Evolutionary conservation across 139 green algal genomes (phyloP), one percentile per base, ranked within the genome.

Genomic region (Tetraselmis striata): DNA sequence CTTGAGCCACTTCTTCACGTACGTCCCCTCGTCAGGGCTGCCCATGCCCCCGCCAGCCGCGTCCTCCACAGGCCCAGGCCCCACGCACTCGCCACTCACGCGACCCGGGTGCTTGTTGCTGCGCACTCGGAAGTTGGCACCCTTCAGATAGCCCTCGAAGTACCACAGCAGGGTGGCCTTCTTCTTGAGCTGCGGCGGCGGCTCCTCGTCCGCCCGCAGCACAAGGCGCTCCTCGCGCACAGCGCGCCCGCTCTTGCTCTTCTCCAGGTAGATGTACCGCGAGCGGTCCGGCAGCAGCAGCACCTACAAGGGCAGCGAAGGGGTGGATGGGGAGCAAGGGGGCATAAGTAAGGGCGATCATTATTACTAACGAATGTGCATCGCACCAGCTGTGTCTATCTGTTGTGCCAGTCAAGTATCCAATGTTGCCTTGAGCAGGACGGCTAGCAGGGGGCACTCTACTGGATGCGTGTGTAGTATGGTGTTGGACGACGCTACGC

Each of bases 1-100:
- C 23, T 31, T 76, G 24, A 83, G 75, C 78, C 83, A 86, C 74
- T 86, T 80, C 32, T 86, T 86, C 11, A 83, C 59, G 78, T 86
- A 67, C 31, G 78, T 45, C 1, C 5, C 23, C 1, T 26, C 29
- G 26, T 25, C 32, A 31, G 58, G 5, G 27, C 2, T 2, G 22
- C 31, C 22, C 78, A 28, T 1, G 1, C 24, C 74, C 5, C 18
- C 45, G 11, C 11, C 45, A 67, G 11, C 45, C 11, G 45, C 5
- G 11, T 67, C 45, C 11, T 67, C 45, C 45, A 67, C 45, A 5
- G 45, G 45, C 5, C 45, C 45, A 67, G 45, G 45, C 5, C 45
- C 45, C 5, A 67, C 45, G 18, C 45, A 67, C 45, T 67, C 45
- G 11, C 45, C 45, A 18, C 45, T 67, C 45, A 67, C 45, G 45